phyloP scores from a whole-genome alignment of 768 basidiomycete genomes.

The Pleurotus tuber-regium region DNA sequence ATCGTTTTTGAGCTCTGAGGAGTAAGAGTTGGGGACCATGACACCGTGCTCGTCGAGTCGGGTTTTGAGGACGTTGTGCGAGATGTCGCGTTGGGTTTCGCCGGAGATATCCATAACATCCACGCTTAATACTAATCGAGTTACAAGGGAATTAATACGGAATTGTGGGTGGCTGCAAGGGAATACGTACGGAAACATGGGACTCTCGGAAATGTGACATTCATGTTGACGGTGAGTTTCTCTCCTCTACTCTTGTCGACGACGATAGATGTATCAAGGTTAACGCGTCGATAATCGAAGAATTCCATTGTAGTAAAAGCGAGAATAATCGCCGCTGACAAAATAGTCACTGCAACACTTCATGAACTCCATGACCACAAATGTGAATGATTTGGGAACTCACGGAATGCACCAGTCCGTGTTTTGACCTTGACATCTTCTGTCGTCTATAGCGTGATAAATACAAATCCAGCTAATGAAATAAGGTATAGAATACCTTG shows the following conservation, averaged over 20 bases:
- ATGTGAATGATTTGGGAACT: no score
- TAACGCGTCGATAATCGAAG: slow-evolving; percentile 87
- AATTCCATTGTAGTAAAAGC: slow-evolving; percentile 93
- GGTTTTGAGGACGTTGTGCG: slow-evolving; percentile 86
- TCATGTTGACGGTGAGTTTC: slow-evolving; percentile 87
- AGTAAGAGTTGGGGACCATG: slow-evolving; percentile 53
- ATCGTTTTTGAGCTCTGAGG: slow-evolving; percentile 78
- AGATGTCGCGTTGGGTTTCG: slow-evolving; percentile 87
- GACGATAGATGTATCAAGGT: slow-evolving; percentile 86
- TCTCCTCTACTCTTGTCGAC: slow-evolving; percentile 96
- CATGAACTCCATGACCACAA: no score
- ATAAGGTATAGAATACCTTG: slow-evolving; percentile 57
- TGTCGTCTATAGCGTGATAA: slow-evolving; percentile 63
- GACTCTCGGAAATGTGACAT: slow-evolving; percentile 93
- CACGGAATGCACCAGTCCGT: slow-evolving; percentile 86
- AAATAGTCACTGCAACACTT: slow-evolving; percentile 70
- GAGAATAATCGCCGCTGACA: slow-evolving; percentile 90
- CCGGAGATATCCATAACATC: slow-evolving; percentile 99
- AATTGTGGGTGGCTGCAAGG: neutral
- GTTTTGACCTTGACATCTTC: slow-evolving; percentile 99
- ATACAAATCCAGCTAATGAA: slow-evolving; percentile 6
- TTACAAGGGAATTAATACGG: neutral
- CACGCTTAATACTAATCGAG: slow-evolving; percentile 75
- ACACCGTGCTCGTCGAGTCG: slow-evolving; percentile 63
- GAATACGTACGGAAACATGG: slow-evolving; percentile 88